These are phyloP conservation scores for Lipomyces mesembrius DNA, from an alignment of 805 yeast genomes.

Conservation along the genomic window DNA sequence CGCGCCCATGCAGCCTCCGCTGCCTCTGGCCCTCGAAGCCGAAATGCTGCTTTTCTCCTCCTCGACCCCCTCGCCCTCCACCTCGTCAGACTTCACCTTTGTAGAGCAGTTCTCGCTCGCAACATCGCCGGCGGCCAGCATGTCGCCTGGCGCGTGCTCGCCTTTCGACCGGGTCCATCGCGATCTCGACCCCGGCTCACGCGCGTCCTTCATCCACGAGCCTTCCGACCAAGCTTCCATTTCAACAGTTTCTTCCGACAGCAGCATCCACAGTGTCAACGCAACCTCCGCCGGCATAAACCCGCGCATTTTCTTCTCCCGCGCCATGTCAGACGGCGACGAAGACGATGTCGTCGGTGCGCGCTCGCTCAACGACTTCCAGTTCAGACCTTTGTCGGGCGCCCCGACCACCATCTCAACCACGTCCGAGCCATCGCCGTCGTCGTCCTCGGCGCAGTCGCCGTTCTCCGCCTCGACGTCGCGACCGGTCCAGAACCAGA, in stretches of 20 bases:
- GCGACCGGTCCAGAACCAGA: not conserved
- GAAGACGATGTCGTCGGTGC: too few relatives aligned
- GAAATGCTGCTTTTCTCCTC: not conserved
- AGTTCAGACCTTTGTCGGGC: constrained; percentile 2
- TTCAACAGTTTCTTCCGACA: not conserved
- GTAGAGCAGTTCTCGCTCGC: not conserved
- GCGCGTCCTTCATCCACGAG: not conserved
- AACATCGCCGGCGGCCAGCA: constrained; percentile 4
- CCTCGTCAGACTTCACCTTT: not conserved
- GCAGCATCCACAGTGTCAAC: not conserved
- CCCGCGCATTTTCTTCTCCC: constrained; percentile 12
- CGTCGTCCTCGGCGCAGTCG: not conserved
- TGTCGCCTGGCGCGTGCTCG: constrained; percentile 11
- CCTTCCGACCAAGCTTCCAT: not conserved
- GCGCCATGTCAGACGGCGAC: not conserved
- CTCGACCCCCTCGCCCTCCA: not conserved
- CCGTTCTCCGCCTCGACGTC: constrained; percentile 2
- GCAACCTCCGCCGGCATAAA: not conserved
- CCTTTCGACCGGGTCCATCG: not conserved
- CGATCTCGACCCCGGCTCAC: constrained; percentile 1
- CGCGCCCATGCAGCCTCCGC: too few relatives aligned
- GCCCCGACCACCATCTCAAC: constrained; percentile 2
- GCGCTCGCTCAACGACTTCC: not conserved
- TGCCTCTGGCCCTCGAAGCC: too few relatives aligned
- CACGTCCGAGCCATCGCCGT: constrained; percentile 7